Base-by-base conservation (phyloP, 371 early-diverging fungal genomes). In the Coemansia sp. region DNA sequence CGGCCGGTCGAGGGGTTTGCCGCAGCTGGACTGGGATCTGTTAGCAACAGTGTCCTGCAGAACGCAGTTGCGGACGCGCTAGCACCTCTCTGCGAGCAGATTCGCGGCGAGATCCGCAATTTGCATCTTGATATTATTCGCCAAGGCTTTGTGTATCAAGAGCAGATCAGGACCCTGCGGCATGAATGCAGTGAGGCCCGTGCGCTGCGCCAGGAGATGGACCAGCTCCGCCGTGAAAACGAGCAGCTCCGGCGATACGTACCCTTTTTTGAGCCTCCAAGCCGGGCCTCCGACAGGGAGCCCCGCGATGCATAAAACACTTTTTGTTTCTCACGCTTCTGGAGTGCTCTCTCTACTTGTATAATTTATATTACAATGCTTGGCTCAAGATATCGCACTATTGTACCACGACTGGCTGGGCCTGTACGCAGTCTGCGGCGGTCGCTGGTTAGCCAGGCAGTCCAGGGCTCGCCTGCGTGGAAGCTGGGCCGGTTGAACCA, bases 401-500 rank as follows among this genome's bases (percentile, higher is more conserved):
- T 25, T 25, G 5, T 58, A 12, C 21, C 30, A 6, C n/a, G n/a
- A 1, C 40, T 14, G 12, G 12, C 12, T 9, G 18, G 58, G 23
- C 23, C 20, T 3, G 39, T 25, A 37, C 28, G 30, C 25, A 16
- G 20, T 4, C 25, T 47, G 33, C 63, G 28, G 25, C 69, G 72
- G 37, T 16, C 63, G 12, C 53, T 74, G 14, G 48, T 64, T 11
- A 28, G 66, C 6, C 59, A 57, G 30, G 65, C 62, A 14, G 30
- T 59, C 50, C 51, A 62, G 51, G 63, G 4, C 53, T 65, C 74
- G 30, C 44, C 70, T 1, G 74, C 58, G 1, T 74, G 77, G 77
- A 71, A 66, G 52, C 72, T 92, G 2, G 93, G 93, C 4, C 80
- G 69, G 20, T 80, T 92, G 54, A 92, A 92, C 82, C 93, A 92